Evolutionary conservation across 208 protist species (phyloP), one percentile per base, ranked within the genome.

Genomic region (Acanthamoeba sp.): DNA sequence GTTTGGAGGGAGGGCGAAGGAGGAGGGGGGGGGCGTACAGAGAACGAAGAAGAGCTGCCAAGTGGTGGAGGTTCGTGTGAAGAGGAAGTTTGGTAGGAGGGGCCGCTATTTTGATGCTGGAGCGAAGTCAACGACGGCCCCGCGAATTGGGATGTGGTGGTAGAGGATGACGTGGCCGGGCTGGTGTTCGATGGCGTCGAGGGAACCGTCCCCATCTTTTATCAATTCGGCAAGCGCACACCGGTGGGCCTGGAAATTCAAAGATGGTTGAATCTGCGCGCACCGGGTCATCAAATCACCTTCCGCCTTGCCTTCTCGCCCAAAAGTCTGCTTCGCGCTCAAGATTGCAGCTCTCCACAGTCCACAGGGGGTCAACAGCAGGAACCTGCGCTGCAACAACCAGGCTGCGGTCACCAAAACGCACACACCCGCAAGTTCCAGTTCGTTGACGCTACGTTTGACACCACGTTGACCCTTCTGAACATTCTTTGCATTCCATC

Each of bases 121-220:
- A 24, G 9, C 6, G 22, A 9, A n/a, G 55, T 27, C 22, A 24
- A 62, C 18, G 55, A 62, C 24, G 55, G 55, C 24, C 78, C 78
- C 22, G 78, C 78, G 62, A 62, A 87, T 40, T 87, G 78, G 16
- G 78, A 87, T 4, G 5, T 29, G 18, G 40, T 36, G 24, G 32
- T n/a, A 2, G 78, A 59, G 16, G 78, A 87, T 48, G 48, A 20
- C 0, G 78, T 18, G 10, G 78, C 38, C 32, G 29, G 66, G 66
- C 66, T 76, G 78, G 1, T 87, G 78, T 12, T 87, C n/a, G 78
- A 87, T 38, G 7, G 45, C 10, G 78, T 87, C n/a, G 78, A 87
- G 27, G 78, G 78, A 7, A 87, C 78, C 7, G 78, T 87, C 0
- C 78, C 78, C 78, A 87, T 87, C 27, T 27, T 32, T 45, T 45